Base-by-base conservation (phyloP, 768 basidiomycete genomes). In the Phlebiopsis flavidoalba region DNA sequence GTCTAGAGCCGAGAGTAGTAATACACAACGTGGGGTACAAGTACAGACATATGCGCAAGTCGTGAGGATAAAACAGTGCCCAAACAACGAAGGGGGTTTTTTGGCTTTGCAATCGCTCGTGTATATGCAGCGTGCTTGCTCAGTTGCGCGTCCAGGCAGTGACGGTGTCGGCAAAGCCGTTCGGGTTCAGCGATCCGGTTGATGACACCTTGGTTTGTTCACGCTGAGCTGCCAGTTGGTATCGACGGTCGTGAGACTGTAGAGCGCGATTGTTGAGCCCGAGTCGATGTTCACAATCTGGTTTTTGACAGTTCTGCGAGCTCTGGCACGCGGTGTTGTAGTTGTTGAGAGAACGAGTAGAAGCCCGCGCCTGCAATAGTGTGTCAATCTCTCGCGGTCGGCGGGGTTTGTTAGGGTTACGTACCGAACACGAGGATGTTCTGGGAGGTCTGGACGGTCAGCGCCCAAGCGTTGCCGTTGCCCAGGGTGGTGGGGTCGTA, bases 371-470 rank as follows among this genome's bases (percentile, higher is more conserved):
- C 35, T 50, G 26, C 2, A 11, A 14, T 14, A 14, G 15, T n/a
- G 15, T 17, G 47, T 14, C 19, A 22, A 43, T 14, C n/a, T 43
- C 8, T 46, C 35, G n/a, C 36, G 8, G 40, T 10, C 21, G 51
- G 12, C 17, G 22, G 49, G 49, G 17, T 21, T 12, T 31, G 3
- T 31, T 17, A 35, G 35, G 7, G 35, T 17, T 84, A 85, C 19
- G 86, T 86, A 86, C 88, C 88, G 60, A 85, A 89, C 46, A 90
- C 71, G 36, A 86, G 73, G 58, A 89, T 84, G 67, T 85, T 72
- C 1, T 71, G 72, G 0, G 86, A 87, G 17, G 72, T 73, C 37
- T 75, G 66, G n/a, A 88, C 77, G 46, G 75, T 70, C 17, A 90
- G 70, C 1, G 74, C 87, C 86, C 87, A 89, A 0, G 85, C 81